A percentile compares a stretch with the other conserved stretches of the same genome.
Evolutionary conservation across 208 protist species (phyloP).

Genomic region (Crithidia acanthocephali): DNA sequence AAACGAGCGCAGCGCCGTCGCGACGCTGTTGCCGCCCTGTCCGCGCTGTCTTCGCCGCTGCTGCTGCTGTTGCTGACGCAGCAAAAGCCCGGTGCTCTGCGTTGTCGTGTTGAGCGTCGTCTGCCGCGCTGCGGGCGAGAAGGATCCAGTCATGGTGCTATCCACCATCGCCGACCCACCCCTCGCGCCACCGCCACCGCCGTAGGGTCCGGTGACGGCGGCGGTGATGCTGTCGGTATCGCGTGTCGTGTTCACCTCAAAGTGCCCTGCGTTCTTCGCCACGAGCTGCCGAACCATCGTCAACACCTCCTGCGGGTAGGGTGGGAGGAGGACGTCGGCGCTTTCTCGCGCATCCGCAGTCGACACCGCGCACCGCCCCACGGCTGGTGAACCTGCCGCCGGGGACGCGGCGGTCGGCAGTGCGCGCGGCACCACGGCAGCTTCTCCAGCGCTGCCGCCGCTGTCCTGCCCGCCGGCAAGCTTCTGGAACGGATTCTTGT

Average conservation of each 20-base stretch:
- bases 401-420: not conserved
- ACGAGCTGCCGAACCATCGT: slow-evolving; percentile 30
- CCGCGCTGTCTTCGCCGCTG: slow-evolving; percentile 26
- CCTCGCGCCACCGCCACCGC: not conserved
- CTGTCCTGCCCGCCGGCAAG: slow-evolving; percentile 4
- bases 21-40: slow-evolving; percentile 12
- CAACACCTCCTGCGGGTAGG: slow-evolving; percentile 31
- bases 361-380: slow-evolving; percentile 7
- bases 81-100: slow-evolving; percentile 27
- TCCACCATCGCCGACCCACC: slow-evolving; percentile 17
- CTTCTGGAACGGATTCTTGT: slow-evolving; percentile 22
- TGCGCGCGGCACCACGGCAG: slow-evolving; percentile 6
- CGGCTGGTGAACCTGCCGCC: not conserved
- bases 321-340: slow-evolving; percentile 15
- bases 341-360: not conserved
- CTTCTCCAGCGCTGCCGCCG: slow-evolving; percentile 1
- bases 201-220: not conserved
- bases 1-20: slow-evolving; percentile 18
- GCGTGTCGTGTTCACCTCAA: slow-evolving; percentile 32
- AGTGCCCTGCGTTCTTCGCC: slow-evolving; percentile 35
- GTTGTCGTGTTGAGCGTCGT: slow-evolving; percentile 27
- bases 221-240: slow-evolving; percentile 33
- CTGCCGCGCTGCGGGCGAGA: slow-evolving; percentile 9
- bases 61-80: slow-evolving; percentile 36
- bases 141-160: slow-evolving; percentile 18